phyloP scores from a whole-genome alignment of 1,139 yeast species.

The Candida tunisiensis region DNA sequence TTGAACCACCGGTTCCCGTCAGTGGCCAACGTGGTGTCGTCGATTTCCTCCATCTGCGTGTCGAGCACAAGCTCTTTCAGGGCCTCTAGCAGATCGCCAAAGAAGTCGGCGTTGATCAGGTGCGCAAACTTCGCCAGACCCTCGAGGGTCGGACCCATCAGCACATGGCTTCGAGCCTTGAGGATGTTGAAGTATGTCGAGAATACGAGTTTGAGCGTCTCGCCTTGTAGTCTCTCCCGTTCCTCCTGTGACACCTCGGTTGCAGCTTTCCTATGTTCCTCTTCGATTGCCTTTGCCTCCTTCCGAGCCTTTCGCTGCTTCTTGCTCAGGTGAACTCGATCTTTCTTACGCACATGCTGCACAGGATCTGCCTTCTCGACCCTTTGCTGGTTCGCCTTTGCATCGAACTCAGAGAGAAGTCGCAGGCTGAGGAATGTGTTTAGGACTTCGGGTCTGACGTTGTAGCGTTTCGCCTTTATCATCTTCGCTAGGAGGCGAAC shows the following conservation, averaged over 20 bases:
- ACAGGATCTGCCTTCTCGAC: conserved; percentile 27
- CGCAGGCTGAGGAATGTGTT: conserved; percentile 59
- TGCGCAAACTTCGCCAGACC: conserved; percentile 84
- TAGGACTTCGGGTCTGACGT: conserved; percentile 72
- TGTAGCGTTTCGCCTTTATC: conserved; percentile 54
- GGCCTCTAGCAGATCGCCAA: conserved; percentile 85
- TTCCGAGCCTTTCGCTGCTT: conserved; percentile 77
- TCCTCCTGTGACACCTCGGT: conserved; percentile 76
- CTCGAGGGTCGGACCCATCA: conserved; percentile 79
- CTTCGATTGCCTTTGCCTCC: conserved; percentile 74
- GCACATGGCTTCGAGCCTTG: conserved; percentile 40
- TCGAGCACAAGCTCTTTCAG: conserved; percentile 60
- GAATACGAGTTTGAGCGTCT: conserved; percentile 57
- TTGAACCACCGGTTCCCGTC: conserved; percentile 24
- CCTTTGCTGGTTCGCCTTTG: conserved; percentile 41
- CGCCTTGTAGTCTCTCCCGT: conserved; percentile 72
- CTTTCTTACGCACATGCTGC: conserved; percentile 50
- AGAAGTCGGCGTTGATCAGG: conserved; percentile 78
- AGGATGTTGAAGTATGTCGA: conserved; percentile 64
- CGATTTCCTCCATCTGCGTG: conserved; percentile 16
- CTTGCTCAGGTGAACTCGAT: conserved; percentile 76
- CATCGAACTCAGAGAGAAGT: conserved; percentile 51
- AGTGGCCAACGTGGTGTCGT: conserved; percentile 23
- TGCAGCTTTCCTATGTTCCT: conserved; percentile 78
- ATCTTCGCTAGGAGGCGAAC: conserved; percentile 52